Base-by-base conservation (phyloP, 371 early-diverging fungal species). In the Actinomortierella ambigua region DNA sequence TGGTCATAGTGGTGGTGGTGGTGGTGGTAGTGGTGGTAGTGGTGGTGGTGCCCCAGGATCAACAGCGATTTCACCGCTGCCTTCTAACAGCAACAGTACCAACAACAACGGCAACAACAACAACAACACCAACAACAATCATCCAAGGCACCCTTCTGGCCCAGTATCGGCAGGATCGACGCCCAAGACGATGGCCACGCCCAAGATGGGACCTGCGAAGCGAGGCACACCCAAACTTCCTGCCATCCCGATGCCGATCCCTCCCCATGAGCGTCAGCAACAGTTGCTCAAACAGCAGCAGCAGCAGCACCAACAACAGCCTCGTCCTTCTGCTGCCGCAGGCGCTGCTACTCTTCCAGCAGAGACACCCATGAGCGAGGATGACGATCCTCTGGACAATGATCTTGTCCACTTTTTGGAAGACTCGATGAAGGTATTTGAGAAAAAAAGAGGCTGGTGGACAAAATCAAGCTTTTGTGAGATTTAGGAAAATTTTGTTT, bases 341-440 rank as follows among this genome's bases (percentile, higher is more conserved):
- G n/a, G n/a, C n/a, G n/a, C n/a, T n/a, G 22, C 63, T 4, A 40
- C 61, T 18, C 48, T 44, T 8, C 55, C 43, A 22, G 55, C 62
- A 5, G 58, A 55, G 14, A 57, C 39, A 5, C 61, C 49, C 9
- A 8, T 56, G 47, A 63, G 63, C 29, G 71, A 71, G 14, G 54
- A 53, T 7, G 71, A 71, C 43, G 71, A 65, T 8, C 65, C 64
- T 6, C 28, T 71, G 42, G 71, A 71, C 43, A 66, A 65, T 8
- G 71, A 65, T 6, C 28, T 71, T 28, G 71, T 71, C 8, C 55
- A 71, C 34, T 71, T 71, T 55, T 55, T 71, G 52, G 71, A 71
- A 23, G 59, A 54, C 1, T 41, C 61, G 22, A 54, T 71, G 34
- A 59, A 56, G 63, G 71, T 71, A 65, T 50, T 53, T 34, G n/a